These are phyloP conservation scores for Fomitopsis palustris DNA, from an alignment of 1,284 basidiomycete species.

Conservation along the genomic window DNA sequence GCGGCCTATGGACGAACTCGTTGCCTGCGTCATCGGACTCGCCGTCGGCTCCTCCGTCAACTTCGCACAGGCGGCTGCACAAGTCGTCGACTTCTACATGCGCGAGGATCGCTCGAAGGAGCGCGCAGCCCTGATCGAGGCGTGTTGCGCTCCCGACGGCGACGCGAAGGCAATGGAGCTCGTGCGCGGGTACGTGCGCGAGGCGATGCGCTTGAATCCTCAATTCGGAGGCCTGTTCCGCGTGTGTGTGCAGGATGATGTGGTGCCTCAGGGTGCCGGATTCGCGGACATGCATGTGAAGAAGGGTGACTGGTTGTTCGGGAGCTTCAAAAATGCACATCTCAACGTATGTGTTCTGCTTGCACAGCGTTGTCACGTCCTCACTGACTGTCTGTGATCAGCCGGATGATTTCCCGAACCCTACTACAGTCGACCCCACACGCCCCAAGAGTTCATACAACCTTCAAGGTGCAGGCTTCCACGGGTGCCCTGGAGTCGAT, in stretches of 20 bases:
- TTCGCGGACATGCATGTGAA: too few relatives aligned
- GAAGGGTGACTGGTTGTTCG: too few relatives aligned
- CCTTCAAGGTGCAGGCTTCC: conserved; percentile 34
- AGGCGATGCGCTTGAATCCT: too few relatives aligned
- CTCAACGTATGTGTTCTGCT: too few relatives aligned
- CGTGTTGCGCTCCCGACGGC: background rate
- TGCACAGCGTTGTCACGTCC: too few relatives aligned
- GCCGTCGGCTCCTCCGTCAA: conserved; percentile 44
- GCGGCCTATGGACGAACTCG: conserved; percentile 1
- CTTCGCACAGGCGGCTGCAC: conserved; percentile 36
- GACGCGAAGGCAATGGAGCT: background rate
- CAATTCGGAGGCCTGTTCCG: too few relatives aligned
- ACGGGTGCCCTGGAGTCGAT: conserved; percentile 31
- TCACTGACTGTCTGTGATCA: too few relatives aligned
- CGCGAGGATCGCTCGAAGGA: conserved; percentile 36
- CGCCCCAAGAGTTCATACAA: background rate
- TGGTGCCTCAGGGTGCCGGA: too few relatives aligned
- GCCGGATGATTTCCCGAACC: too few relatives aligned
- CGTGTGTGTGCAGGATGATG: too few relatives aligned
- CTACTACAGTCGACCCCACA: background rate
- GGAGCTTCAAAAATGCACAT: too few relatives aligned
- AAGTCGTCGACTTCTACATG: conserved; percentile 65
- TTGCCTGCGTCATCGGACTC: conserved; percentile 38
- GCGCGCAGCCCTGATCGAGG: conserved; percentile 28
- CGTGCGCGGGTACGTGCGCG: background rate